Conservation (phyloP, 2,329 filamentous ascomycete genomes). For the Penicillium sclerotiorum region DNA sequence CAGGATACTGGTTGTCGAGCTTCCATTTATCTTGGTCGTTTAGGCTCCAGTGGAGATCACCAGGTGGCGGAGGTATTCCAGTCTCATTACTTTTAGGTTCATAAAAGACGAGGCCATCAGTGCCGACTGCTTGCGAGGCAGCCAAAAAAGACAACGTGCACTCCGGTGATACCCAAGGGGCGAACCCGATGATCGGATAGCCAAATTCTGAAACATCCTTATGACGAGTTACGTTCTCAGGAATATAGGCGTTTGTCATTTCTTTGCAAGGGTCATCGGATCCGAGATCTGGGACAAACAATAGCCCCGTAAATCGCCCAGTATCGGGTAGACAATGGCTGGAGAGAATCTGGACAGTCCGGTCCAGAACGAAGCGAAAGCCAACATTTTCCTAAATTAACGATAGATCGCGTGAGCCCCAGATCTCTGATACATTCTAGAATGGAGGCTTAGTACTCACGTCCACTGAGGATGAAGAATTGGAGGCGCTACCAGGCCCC, state of each 20-base stretch:
- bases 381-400: slow-evolving; percentile 31
- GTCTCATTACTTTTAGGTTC: slow-evolving; percentile 49
- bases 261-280: slow-evolving; percentile 63
- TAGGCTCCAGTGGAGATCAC: slow-evolving; percentile 70
- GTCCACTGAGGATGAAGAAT: slow-evolving; percentile 36
- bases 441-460: slow-evolving; percentile 30
- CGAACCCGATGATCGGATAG: slow-evolving; percentile 77
- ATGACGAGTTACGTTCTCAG: slow-evolving; percentile 72
- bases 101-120: slow-evolving; percentile 63
- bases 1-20: slow-evolving; percentile 69
- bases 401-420: not conserved
- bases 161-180: slow-evolving; percentile 76
- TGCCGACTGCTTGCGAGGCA: slow-evolving; percentile 61
- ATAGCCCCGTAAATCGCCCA: slow-evolving; percentile 70
- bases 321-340: slow-evolving; percentile 65
- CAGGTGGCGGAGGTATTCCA: slow-evolving; percentile 65
- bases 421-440: slow-evolving; percentile 1
- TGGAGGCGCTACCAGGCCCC: slow-evolving; percentile 34
- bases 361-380: slow-evolving; percentile 41
- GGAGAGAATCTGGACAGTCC: slow-evolving; percentile 75
- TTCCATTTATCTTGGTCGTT: slow-evolving; percentile 73
- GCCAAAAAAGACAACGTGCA: slow-evolving; percentile 76
- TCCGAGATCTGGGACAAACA: slow-evolving; percentile 78
- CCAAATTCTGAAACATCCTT: slow-evolving; percentile 66
- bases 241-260: slow-evolving; percentile 67